These are phyloP conservation scores for Haberlea rhodopensis DNA, from an alignment of 257 asterid species.

Conservation along the genomic window DNA sequence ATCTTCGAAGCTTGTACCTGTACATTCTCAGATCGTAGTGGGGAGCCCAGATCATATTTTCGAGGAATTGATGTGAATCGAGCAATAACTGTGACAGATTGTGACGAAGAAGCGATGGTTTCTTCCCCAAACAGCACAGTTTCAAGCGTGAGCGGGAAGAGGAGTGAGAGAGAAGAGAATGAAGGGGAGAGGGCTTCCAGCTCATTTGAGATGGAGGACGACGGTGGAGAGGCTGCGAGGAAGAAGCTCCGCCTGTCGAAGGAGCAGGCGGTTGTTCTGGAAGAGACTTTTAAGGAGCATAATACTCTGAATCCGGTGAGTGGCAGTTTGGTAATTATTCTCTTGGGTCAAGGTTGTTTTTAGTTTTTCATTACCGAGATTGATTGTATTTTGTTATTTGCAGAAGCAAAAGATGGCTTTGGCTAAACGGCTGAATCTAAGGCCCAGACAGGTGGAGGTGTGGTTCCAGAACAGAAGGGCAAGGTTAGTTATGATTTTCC, in stretches of 20 bases:
- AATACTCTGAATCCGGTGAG: constrained; percentile 87
- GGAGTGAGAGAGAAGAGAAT: constrained; percentile 78
- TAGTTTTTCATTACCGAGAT: not conserved
- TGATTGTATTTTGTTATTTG: constrained; percentile 12
- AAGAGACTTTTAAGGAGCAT: constrained; percentile 88
- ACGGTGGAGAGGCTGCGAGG: constrained; percentile 68
- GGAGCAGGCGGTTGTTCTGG: constrained; percentile 90
- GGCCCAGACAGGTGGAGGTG: constrained; percentile 96
- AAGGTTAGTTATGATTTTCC: constrained; percentile 52
- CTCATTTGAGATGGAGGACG: constrained; percentile 73
- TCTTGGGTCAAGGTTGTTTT: constrained; percentile 25
- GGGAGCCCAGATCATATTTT: constrained; percentile 36
- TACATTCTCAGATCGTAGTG: constrained; percentile 46
- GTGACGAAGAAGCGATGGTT: constrained; percentile 56
- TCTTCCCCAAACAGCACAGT: constrained; percentile 95
- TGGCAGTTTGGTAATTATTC: constrained; percentile 26
- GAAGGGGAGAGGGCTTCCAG: constrained; percentile 74
- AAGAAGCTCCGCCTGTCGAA: constrained; percentile 91
- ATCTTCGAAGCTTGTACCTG: not conserved
- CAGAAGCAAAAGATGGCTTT: constrained; percentile 93
- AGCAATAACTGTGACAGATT: constrained; percentile 41
- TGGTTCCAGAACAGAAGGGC: constrained; percentile 99
- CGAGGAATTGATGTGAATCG: constrained; percentile 77
- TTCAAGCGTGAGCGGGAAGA: constrained; percentile 88
- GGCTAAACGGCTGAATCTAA: constrained; percentile 75